Base-by-base conservation (phyloP, 2,329 filamentous ascomycete species). In the Colletotrichum gigasporum region DNA sequence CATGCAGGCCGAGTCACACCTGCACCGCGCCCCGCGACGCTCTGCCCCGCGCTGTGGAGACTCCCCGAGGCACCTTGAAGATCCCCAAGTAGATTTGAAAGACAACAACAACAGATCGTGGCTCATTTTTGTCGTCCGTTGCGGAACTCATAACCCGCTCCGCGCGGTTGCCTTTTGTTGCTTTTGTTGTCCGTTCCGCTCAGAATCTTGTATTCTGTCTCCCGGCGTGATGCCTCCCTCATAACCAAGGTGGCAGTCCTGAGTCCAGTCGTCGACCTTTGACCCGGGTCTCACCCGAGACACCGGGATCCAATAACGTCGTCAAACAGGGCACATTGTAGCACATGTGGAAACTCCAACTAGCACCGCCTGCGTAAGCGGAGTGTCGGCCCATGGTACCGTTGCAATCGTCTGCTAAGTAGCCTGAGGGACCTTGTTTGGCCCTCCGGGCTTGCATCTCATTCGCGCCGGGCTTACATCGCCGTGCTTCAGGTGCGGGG, bases 1-100 rank as follows among this genome's bases (percentile, higher is more conserved):
- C 22, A 20, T 52, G 48, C 34, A 12, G 44, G 52, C 58, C 51
- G 58, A 62, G 58, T 56, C 34, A 62, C 51, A 18, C 14, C 50
- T 52, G 24, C 11, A 14, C 34, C 50, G 34, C 14, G 12, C 35
- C 32, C 35, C 32, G 30, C 12, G 28, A 18, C 26, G n/a, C 14
- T 51, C n/a, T 44, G 56, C 56, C 56, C 56, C 37, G 56, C 47
- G 30, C 53, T 8, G 30, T 26, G 50, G 30, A 47, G 30, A 34
- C 10, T 22, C n/a, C 44, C 42, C 55, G 35, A 34, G 16, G 26
- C 30, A 39, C 45, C 28, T 42, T 44, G 24, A n/a, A 42, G 26
- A 34, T 59, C 16, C 14, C 37, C 30, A 20, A 34, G 50, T 10
- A 30, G n/a, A n/a, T n/a, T n/a, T n/a, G n/a, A n/a, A n/a, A n/a